Conservation (phyloP, 495 filamentous ascomycete species). For the Aspergillus incahuasiensis region DNA sequence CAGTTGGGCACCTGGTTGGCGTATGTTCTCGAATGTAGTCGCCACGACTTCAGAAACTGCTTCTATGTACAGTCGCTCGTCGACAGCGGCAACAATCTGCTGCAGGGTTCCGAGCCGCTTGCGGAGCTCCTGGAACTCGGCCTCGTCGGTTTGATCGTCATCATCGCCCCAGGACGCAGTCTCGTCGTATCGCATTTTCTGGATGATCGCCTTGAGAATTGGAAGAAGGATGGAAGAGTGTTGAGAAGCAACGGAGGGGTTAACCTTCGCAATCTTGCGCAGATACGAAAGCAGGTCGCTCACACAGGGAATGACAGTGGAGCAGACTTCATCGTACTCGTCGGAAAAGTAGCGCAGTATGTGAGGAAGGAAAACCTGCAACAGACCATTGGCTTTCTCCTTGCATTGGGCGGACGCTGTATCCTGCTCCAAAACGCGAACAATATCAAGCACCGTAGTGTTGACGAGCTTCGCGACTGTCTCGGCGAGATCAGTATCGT, state of each 20-base stretch:
- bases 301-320: conserved; percentile 84
- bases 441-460: conserved; percentile 76
- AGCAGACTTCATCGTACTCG: conserved; percentile 96
- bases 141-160: conserved; percentile 92
- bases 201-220: conserved; percentile 83
- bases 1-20: conserved; percentile 63
- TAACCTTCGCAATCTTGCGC: conserved; percentile 65
- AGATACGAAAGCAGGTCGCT: conserved; percentile 86
- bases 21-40: conserved; percentile 72
- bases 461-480: conserved; percentile 96
- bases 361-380: conserved; percentile 77
- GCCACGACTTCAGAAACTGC: conserved; percentile 78
- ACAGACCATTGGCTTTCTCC: conserved; percentile 63
- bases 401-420: conserved; percentile 49
- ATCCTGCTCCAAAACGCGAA: conserved; percentile 66
- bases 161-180: conserved; percentile 91
- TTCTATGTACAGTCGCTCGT: conserved; percentile 79
- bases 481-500: conserved; percentile 93
- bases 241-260: conserved; percentile 54
- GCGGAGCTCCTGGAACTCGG: conserved; percentile 93
- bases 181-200: conserved; percentile 96
- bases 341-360: conserved; percentile 92
- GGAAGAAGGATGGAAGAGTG: conserved; percentile 76
- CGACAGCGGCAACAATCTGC: conserved; percentile 79
- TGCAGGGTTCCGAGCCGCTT: conserved; percentile 85